phyloP scores from a whole-genome alignment of 2,329 filamentous ascomycete genomes.

The Talaromyces piceae region DNA sequence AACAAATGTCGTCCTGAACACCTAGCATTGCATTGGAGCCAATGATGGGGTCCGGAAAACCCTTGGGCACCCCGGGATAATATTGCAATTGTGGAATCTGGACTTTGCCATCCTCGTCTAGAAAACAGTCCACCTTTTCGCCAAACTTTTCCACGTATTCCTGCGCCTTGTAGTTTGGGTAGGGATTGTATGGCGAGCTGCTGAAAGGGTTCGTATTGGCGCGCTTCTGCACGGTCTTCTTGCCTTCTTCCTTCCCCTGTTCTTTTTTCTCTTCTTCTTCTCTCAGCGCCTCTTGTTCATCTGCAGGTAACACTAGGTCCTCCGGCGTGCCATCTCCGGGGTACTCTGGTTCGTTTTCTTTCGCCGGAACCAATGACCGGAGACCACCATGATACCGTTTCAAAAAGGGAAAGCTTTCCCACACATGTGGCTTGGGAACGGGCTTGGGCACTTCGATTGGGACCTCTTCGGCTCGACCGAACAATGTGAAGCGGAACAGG shows the following conservation, averaged over 20 bases:
- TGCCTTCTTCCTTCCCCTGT: slow-evolving; percentile 21
- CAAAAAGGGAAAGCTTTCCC: slow-evolving; percentile 81
- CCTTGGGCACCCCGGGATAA: slow-evolving; percentile 69
- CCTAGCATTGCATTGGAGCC: slow-evolving; percentile 81
- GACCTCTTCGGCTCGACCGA: slow-evolving; percentile 23
- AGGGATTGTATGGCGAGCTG: slow-evolving; percentile 59
- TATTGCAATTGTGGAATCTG: slow-evolving; percentile 62
- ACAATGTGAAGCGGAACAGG: slow-evolving; percentile 64
- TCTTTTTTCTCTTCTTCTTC: slow-evolving; percentile 22
- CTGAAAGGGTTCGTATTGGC: slow-evolving; percentile 3
- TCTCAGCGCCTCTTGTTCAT: slow-evolving; percentile 14
- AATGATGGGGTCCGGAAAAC: slow-evolving; percentile 75
- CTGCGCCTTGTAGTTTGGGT: slow-evolving; percentile 55
- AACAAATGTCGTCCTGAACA: slow-evolving; percentile 79
- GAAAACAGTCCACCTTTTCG: slow-evolving; percentile 65
- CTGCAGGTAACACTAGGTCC: slow-evolving; percentile 30
- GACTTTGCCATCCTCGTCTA: slow-evolving; percentile 61
- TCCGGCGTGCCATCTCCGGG: slow-evolving; percentile 53
- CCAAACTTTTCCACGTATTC: slow-evolving; percentile 52
- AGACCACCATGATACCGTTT: slow-evolving; percentile 87
- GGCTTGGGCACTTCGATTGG: slow-evolving; percentile 47
- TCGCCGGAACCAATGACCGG: slow-evolving; percentile 57
- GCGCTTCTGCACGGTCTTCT: slow-evolving; percentile 14
- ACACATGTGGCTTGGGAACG: slow-evolving; percentile 58
- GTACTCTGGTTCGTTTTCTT: slow-evolving; percentile 71